Evolutionary conservation across 257 asterid genomes (phyloP).

Genomic region (Fraxinus quadrangulata): DNA sequence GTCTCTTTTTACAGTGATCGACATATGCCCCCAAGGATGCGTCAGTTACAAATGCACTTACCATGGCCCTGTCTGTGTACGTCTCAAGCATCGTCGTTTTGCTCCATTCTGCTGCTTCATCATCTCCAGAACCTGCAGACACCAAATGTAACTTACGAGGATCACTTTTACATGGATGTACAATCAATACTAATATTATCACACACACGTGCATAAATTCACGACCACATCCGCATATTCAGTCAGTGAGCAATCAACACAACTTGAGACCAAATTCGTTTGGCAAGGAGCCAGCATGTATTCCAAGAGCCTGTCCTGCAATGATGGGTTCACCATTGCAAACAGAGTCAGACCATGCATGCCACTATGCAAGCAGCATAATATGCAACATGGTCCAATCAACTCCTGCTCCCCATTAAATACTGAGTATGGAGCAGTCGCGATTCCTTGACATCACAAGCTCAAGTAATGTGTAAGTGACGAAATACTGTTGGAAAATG

Average conservation of each 20-base stretch:
- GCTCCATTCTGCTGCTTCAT: constrained; percentile 50
- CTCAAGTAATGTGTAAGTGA: no score
- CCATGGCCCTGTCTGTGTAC: constrained; percentile 92
- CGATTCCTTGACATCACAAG: no score
- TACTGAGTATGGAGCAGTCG: no score
- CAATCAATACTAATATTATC: background rate
- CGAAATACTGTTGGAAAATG: no score
- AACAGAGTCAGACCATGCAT: no score
- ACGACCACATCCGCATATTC: background rate
- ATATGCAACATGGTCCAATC: no score
- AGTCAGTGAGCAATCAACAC: background rate
- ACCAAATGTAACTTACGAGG: background rate
- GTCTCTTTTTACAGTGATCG: background rate
- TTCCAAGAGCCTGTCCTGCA: no score
- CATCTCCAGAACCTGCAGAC: constrained; percentile 66
- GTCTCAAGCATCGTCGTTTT: constrained; percentile 74
- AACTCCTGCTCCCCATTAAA: no score
- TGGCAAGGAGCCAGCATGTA: background rate
- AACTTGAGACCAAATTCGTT: background rate
- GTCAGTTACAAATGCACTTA: constrained; percentile 22
- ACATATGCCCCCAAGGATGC: background rate
- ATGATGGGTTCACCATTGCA: no score
- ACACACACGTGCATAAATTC: background rate
- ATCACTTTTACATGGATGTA: background rate
- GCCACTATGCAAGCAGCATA: no score